Evolutionary conservation across 371 early-diverging fungal genomes (phyloP), one percentile per base, ranked within the genome.

Genomic region (Mortierella sp.): DNA sequence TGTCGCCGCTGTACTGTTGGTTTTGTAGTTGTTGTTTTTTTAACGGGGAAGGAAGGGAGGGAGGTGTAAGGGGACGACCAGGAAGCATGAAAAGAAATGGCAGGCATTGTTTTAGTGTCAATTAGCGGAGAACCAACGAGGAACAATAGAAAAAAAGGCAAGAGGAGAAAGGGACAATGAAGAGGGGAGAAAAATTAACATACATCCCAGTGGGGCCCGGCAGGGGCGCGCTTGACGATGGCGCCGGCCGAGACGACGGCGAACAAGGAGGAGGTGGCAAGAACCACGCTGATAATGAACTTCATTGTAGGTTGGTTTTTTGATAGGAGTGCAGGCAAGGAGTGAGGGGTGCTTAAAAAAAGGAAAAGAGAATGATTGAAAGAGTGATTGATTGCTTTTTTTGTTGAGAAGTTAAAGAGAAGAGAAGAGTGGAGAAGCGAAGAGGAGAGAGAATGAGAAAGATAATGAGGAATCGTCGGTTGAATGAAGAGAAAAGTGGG

Each of bases 161-260:
- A 0, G 54, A 24, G 10, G 4, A 57, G 5, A 11, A 10, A 26
- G 11, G 57, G 57, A 54, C 40, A 13, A 9, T 37, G 53, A 37
- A 55, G 28, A 26, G 8, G 1, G 11, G 19, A 31, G 24, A 55
- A 57, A 54, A 72, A 40, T n/a, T 40, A 40, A 55, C 74, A 0
- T 64, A 74, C 74, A 48, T 74, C 74, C 74, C 74, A 74, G 50
- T 74, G 64, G 24, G 31, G 19, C 1, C 26, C 46, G 5, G 26
- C 26, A n/a, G 57, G 11, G 11, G n/a, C 40, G 59, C 73, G 57
- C 40, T 40, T 73, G 10, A 26, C 16, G 28, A 73, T 24, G 34
- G 26, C 54, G 6, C 26, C n/a, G 40, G 59, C 28, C 43, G 43
- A 48, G 48, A 51, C 50, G 37, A 26, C 50, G 13, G n/a, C n/a